Evolutionary conservation across 2,329 filamentous ascomycete genomes (phyloP), one percentile per base, ranked within the genome.

Genomic region (Camptophora hylomeconis): DNA sequence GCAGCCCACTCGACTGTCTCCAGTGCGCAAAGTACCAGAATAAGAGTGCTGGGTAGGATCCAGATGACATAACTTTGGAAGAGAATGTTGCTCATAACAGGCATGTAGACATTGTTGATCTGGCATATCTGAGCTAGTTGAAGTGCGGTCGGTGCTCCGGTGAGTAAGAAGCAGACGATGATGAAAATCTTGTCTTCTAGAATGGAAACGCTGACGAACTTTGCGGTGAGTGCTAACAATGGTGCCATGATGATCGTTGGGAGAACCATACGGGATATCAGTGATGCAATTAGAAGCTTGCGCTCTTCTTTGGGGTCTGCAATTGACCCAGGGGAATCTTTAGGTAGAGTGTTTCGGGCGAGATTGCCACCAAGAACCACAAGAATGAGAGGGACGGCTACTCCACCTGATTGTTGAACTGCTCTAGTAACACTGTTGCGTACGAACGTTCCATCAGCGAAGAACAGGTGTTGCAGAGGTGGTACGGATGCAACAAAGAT

Each of bases 81-180:
- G 28, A 95, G 60, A 32, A 98, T 68, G 52, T 74, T 80, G 38
- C 81, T 80, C 86, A 98, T 95, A 26, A 89, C 83, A 11, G 78
- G 74, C 63, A 95, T 87, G 54, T 83, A 98, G 7, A 98, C 89
- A 39, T 79, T 79, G 56, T 98, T 98, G 59, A 95, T 80, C 65
- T 95, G 89, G 59, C 89, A 98, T 37, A 98, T 98, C 59, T 98
- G 89, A 5, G 89, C 87, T 48, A 98, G 62, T 58, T 98, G 89
- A 40, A 98, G 65, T 15, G 89, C 89, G 39, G 80, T 92, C 5
- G 89, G 89, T 3, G 89, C 89, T 19, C 89, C 89, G 0, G 83
- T 87, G 42, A 98, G 78, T 40, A 98, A 65, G 67, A 95, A 98
- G 58, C 86, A 94, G 19, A 98, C 89, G 43, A 98, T 82, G 43